Evolutionary conservation across 352 stramenopile genomes (phyloP).

Genomic region (Elongisporangium senticosum): DNA sequence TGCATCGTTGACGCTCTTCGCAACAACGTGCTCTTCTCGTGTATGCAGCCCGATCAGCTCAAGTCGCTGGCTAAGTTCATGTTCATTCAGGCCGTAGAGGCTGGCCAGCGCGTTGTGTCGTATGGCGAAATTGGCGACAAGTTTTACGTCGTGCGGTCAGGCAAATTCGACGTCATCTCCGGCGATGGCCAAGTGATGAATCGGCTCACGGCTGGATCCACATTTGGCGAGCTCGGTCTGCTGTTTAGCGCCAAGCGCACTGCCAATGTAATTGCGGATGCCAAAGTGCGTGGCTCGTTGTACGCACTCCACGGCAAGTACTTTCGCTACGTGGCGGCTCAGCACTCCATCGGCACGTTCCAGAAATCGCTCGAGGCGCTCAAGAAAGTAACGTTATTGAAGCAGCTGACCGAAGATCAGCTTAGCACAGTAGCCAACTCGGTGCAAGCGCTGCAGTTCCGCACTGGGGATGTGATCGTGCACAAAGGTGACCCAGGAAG

Average conservation of each 20-base stretch:
- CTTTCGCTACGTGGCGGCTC: slow-evolving; percentile 43
- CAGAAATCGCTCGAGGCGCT: slow-evolving; percentile 41
- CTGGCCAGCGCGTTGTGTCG: slow-evolving; percentile 67
- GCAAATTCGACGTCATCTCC: slow-evolving; percentile 43
- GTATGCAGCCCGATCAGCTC: slow-evolving; percentile 69
- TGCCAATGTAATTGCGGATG: slow-evolving; percentile 33
- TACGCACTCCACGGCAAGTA: slow-evolving; percentile 42
- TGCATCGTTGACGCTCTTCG: slow-evolving; percentile 53
- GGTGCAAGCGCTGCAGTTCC: slow-evolving; percentile 41
- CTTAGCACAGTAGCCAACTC: slow-evolving; percentile 34
- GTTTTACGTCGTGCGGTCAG: slow-evolving; percentile 62
- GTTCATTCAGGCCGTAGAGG: slow-evolving; percentile 66
- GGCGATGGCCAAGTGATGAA: slow-evolving; percentile 38
- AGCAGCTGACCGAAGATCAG: slow-evolving; percentile 36
- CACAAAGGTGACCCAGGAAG: slow-evolving; percentile 66
- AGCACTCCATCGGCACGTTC: slow-evolving; percentile 34
- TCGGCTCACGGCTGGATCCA: slow-evolving; percentile 22
- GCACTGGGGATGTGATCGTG: slow-evolving; percentile 60
- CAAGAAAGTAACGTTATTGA: slow-evolving; percentile 34
- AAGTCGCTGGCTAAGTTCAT: slow-evolving; percentile 65
- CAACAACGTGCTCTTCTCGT: slow-evolving; percentile 77
- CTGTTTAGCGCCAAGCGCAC: slow-evolving; percentile 51
- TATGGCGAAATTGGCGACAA: slow-evolving; percentile 77
- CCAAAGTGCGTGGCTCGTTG: slow-evolving; percentile 25
- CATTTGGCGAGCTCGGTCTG: slow-evolving; percentile 51